These are phyloP conservation scores for Candida parachauliodes DNA, from an alignment of 805 yeast species.

Conservation along the genomic window DNA sequence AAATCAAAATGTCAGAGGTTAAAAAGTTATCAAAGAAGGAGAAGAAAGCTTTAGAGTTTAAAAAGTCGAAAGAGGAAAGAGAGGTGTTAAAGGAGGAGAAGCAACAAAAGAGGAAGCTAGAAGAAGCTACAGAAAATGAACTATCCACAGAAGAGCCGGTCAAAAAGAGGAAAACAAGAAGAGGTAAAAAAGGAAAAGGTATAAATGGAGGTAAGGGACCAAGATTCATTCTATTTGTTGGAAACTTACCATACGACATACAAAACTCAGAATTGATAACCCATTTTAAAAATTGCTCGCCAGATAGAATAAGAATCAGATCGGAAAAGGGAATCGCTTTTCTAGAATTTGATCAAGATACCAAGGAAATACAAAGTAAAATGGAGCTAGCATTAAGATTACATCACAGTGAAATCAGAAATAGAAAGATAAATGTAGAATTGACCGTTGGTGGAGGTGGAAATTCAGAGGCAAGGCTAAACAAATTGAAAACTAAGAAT, in stretches of 20 bases:
- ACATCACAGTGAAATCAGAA: constrained; percentile 70
- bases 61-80: constrained; percentile 40
- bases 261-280: constrained; percentile 56
- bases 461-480: constrained; percentile 60
- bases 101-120: constrained; percentile 25
- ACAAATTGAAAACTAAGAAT: constrained; percentile 77
- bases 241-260: constrained; percentile 77
- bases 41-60: constrained; percentile 58
- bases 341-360: constrained; percentile 66
- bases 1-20: constrained; percentile 10
- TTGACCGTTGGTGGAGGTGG: constrained; percentile 99
- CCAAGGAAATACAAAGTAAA: constrained; percentile 63
- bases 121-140: constrained; percentile 22
- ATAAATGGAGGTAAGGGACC: constrained; percentile 47
- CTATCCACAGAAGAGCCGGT: constrained; percentile 26
- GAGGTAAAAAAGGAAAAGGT: constrained; percentile 72
- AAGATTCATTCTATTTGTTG: constrained; percentile 82
- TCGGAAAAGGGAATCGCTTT: constrained; percentile 89
- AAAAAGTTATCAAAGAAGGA: constrained; percentile 61
- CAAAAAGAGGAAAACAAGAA: constrained; percentile 72
- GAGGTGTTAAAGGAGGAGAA: constrained; percentile 30
- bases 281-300: constrained; percentile 73
- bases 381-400: constrained; percentile 82
- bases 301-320: constrained; percentile 75
- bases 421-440: constrained; percentile 88